Evolutionary conservation across 2,329 filamentous ascomycete species (phyloP).

Genomic region (Colletotrichum lini): DNA sequence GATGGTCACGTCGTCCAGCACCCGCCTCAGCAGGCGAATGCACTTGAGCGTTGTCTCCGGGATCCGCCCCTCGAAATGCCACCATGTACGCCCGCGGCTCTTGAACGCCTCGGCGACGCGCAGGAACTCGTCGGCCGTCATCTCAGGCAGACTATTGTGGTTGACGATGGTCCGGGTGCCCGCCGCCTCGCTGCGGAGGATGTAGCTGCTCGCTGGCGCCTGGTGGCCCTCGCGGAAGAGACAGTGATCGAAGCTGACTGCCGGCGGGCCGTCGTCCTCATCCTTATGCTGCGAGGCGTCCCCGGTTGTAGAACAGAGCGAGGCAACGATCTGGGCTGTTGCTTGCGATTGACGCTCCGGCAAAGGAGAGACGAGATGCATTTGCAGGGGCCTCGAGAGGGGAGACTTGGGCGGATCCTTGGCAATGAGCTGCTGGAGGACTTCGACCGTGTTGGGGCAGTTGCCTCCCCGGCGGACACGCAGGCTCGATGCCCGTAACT

Average conservation of each 20-base stretch:
- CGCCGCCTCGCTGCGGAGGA: slow-evolving; percentile 72
- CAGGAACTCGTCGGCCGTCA: slow-evolving; percentile 74
- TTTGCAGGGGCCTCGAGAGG: slow-evolving; percentile 44
- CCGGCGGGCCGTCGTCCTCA: slow-evolving; percentile 32
- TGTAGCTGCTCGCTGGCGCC: slow-evolving; percentile 78
- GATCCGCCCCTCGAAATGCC: slow-evolving; percentile 78
- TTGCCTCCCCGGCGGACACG: slow-evolving; percentile 79
- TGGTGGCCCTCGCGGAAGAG: slow-evolving; percentile 69
- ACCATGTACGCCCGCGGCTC: slow-evolving; percentile 66
- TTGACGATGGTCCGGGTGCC: slow-evolving; percentile 80
- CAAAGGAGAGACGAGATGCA: slow-evolving; percentile 66
- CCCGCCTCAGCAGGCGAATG: slow-evolving; percentile 67
- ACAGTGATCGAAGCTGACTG: slow-evolving; percentile 67
- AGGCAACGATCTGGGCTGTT: slow-evolving; percentile 66
- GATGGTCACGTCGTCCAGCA: slow-evolving; percentile 53
- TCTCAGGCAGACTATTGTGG: slow-evolving; percentile 77
- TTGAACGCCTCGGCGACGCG: slow-evolving; percentile 56
- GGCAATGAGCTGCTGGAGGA: slow-evolving; percentile 74
- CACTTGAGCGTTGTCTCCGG: slow-evolving; percentile 73
- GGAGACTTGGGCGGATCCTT: slow-evolving; percentile 24
- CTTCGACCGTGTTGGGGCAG: slow-evolving; percentile 79
- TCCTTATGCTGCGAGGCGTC: slow-evolving; percentile 61
- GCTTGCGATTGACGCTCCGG: slow-evolving; percentile 67
- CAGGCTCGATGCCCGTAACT: slow-evolving; percentile 75
- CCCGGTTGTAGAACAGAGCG: slow-evolving; percentile 60